Evolutionary conservation across 768 basidiomycete genomes (phyloP).

Genomic region (Kwoniella dejecticola): DNA sequence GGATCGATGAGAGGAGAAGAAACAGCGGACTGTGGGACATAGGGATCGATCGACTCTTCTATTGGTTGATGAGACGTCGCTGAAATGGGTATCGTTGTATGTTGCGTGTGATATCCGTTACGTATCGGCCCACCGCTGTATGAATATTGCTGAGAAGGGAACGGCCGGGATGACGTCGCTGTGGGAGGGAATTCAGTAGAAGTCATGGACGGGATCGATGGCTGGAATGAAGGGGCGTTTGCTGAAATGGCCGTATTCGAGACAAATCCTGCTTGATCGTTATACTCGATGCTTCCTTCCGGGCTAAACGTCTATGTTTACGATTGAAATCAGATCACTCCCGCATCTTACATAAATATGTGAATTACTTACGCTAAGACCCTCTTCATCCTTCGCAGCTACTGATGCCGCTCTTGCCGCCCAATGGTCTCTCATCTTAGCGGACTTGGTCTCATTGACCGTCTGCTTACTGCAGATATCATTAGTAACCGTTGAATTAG

Average conservation of each 20-base stretch:
- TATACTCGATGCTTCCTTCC: no score
- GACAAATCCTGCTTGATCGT: no score
- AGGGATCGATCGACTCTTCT: background rate
- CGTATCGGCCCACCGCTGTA: background rate
- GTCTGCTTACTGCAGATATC: background rate
- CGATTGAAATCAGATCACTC: no score
- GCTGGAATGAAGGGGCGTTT: no score
- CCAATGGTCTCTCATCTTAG: constrained; percentile 6
- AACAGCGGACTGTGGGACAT: background rate
- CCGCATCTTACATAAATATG: no score
- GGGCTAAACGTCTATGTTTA: no score
- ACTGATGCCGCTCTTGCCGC: constrained; percentile 9
- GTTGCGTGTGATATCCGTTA: background rate
- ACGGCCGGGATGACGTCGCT: background rate
- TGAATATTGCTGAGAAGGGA: background rate
- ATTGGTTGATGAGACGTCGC: background rate
- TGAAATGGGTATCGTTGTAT: background rate
- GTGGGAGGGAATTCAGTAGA: background rate
- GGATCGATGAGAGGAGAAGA: constrained; percentile 4
- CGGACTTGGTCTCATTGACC: background rate
- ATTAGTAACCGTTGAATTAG: background rate
- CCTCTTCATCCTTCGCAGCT: background rate
- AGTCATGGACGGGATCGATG: background rate
- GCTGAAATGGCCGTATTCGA: no score
- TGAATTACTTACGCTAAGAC: background rate